Evolutionary conservation across 495 filamentous ascomycete species (phyloP).

Genomic region (Penicillium coprophilum): DNA sequence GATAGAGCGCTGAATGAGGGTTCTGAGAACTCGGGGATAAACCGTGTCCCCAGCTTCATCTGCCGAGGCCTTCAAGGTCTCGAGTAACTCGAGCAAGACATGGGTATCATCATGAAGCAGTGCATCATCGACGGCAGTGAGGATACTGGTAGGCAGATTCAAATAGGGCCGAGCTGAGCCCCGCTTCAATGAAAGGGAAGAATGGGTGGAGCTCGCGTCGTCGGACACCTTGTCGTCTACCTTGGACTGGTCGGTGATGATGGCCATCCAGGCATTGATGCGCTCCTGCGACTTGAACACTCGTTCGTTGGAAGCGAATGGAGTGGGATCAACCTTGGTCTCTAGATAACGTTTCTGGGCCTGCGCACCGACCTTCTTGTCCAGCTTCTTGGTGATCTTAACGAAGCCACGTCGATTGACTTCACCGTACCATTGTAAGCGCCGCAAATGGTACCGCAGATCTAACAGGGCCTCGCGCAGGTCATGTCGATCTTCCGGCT

Average conservation of each 20-base stretch:
- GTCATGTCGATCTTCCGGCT: slow-evolving; percentile 81
- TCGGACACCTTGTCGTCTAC: slow-evolving; percentile 69
- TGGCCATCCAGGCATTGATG: slow-evolving; percentile 89
- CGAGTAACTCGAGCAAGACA: slow-evolving; percentile 58
- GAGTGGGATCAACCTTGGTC: slow-evolving; percentile 79
- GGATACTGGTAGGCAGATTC: slow-evolving; percentile 61
- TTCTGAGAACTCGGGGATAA: slow-evolving; percentile 66
- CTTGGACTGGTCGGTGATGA: slow-evolving; percentile 46
- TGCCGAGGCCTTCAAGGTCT: slow-evolving; percentile 52
- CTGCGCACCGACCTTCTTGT: slow-evolving; percentile 78
- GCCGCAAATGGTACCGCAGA: slow-evolving; percentile 78
- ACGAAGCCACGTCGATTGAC: slow-evolving; percentile 93
- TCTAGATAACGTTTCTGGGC: slow-evolving; percentile 80
- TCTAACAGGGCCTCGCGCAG: slow-evolving; percentile 86
- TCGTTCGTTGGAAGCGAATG: slow-evolving; percentile 75
- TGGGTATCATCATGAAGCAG: slow-evolving; percentile 71
- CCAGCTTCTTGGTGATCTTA: slow-evolving; percentile 97
- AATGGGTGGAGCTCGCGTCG: slow-evolving; percentile 69
- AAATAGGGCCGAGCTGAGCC: slow-evolving; percentile 68
- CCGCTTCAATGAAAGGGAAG: slow-evolving; percentile 67
- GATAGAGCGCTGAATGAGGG: slow-evolving; percentile 81
- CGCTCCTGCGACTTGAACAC: slow-evolving; percentile 65
- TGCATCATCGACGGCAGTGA: slow-evolving; percentile 75
- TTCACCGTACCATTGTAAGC: slow-evolving; percentile 96
- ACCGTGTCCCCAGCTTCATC: slow-evolving; percentile 46